A percentile compares a stretch with the other conserved stretches of the same genome.
Evolutionary conservation across 1,284 basidiomycete species (phyloP).

Genomic region (Cryptococcus wingfieldii): DNA sequence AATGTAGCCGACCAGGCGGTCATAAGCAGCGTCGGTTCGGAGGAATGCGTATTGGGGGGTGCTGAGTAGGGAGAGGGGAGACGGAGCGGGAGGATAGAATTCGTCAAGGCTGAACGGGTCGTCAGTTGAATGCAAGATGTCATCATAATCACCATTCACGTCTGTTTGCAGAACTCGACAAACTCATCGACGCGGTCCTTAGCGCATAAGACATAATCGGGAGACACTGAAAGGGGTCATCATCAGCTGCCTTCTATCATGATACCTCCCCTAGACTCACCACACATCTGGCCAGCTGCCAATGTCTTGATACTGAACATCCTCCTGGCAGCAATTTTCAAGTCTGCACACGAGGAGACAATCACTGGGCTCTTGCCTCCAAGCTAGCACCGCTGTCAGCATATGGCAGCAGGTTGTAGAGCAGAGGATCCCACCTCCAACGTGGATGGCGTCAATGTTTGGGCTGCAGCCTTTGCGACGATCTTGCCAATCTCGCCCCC

Average conservation of each 20-base stretch:
- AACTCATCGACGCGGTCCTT: slow-evolving; percentile 62
- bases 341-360: slow-evolving; percentile 60
- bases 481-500: slow-evolving; percentile 69
- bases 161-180: slow-evolving; percentile 59
- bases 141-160: slow-evolving; percentile 37
- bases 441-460: slow-evolving; percentile 76
- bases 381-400: slow-evolving; percentile 48
- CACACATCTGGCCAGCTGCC: slow-evolving; percentile 64
- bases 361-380: slow-evolving; percentile 82
- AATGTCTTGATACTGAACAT: slow-evolving; percentile 73
- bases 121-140: neutral
- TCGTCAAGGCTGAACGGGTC: slow-evolving; percentile 5
- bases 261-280: slow-evolving; percentile 14
- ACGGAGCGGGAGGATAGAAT: slow-evolving; percentile 40
- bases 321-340: slow-evolving; percentile 47
- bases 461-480: slow-evolving; percentile 75
- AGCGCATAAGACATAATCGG: slow-evolving; percentile 71
- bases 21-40: slow-evolving; percentile 56
- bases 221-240: slow-evolving; percentile 51
- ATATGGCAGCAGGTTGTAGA: too few relatives aligned
- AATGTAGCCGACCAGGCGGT: slow-evolving; percentile 61
- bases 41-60: slow-evolving; percentile 55
- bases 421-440: slow-evolving; percentile 53
- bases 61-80: slow-evolving; percentile 50
- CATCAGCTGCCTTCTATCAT: slow-evolving; percentile 24